Evolutionary conservation across 345 rosid genomes (phyloP).

Genomic region (Hibiscus mutabilis): DNA sequence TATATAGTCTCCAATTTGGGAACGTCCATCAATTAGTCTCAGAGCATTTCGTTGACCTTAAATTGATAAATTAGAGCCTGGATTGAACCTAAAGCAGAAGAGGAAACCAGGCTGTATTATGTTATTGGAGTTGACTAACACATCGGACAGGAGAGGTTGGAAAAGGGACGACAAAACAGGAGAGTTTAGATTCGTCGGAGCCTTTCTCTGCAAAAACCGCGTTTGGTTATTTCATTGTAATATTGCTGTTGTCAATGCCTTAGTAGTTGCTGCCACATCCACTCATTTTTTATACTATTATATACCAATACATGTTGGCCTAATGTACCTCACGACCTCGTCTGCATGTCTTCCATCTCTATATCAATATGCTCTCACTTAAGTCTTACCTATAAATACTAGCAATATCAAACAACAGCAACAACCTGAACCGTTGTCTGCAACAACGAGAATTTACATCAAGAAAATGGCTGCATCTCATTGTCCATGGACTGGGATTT

Average conservation of each 20-base stretch:
- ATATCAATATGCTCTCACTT: background rate
- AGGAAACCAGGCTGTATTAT: background rate
- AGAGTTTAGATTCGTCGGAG: background rate
- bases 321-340: constrained; percentile 14
- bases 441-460: background rate
- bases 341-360: background rate
- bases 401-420: background rate
- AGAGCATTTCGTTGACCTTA: background rate
- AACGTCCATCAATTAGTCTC: background rate
- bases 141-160: background rate
- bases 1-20: background rate
- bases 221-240: background rate
- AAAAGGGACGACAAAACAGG: background rate
- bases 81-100: background rate
- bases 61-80: background rate
- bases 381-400: background rate
- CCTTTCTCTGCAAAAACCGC: background rate
- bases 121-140: background rate
- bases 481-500: background rate
- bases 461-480: constrained; percentile 6
- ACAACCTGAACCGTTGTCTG: background rate
- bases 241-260: background rate
- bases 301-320: background rate
- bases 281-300: background rate
- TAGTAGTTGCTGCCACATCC: constrained; percentile 1